phyloP scores from a whole-genome alignment of 2,329 filamentous ascomycete species.

The Beauveria sp. region DNA sequence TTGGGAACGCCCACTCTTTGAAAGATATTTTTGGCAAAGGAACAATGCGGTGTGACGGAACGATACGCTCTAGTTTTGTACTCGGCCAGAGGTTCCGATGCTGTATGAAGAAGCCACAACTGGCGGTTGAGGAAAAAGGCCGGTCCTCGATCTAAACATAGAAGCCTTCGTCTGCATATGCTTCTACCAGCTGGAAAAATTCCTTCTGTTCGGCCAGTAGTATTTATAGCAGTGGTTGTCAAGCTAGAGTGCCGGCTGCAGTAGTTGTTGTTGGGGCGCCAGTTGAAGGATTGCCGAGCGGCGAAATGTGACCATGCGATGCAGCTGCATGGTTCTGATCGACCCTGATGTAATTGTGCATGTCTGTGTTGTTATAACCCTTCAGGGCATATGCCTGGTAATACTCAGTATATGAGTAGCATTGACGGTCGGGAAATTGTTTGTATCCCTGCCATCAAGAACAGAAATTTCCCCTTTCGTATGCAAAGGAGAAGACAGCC shows the following conservation, averaged over 20 bases:
- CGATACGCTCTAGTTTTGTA: neutral
- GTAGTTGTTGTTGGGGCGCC: neutral
- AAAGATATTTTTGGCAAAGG: neutral
- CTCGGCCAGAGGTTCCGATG: neutral
- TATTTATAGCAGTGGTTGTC: neutral
- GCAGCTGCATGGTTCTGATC: neutral
- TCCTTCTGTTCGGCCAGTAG: neutral
- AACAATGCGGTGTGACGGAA: neutral
- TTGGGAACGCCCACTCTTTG: neutral
- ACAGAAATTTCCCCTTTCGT: neutral
- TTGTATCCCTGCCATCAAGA: neutral
- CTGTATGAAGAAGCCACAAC: neutral
- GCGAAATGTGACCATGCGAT: neutral
- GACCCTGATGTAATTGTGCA: neutral
- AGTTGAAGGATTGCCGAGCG: neutral
- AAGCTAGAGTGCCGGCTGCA: neutral
- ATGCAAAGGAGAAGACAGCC: neutral
- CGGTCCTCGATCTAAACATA: neutral
- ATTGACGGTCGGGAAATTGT: neutral
- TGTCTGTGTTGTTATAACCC: neutral
- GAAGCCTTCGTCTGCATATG: neutral
- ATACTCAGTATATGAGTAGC: neutral
- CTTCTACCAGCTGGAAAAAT: neutral
- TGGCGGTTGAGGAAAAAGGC: neutral
- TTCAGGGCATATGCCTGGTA: too few species aligned